Evolutionary conservation across 106 monocot genomes (phyloP), one percentile per base, ranked within the genome.

Genomic region (Platanthera zijinensis): DNA sequence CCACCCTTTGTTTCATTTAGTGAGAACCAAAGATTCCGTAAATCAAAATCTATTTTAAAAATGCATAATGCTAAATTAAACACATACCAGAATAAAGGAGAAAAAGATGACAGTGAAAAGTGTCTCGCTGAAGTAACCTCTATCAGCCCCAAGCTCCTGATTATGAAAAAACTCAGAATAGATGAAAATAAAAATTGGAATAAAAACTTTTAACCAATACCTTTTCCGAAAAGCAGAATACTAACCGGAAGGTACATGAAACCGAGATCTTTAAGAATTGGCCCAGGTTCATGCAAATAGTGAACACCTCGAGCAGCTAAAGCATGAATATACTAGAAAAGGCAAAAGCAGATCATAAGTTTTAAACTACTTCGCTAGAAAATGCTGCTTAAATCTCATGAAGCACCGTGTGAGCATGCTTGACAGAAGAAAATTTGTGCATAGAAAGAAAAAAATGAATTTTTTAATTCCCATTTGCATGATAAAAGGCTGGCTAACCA

Each of bases 81-180:
- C 22, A 63, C 69, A 39, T 92, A 95, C 95, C 92, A 95, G 68
- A 13, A 95, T 50, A 78, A 95, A 95, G 48, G 86, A 92, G 25
- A 84, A 57, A 79, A 93, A 93, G 57, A 90, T 78, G 66, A 77
- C 80, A 3, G 83, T 75, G 81, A 93, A 93, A 52, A 90, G 53
- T 28, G 82, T 95, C 81, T 95, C 95, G 81, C 95, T 95, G 30
- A 92, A 78, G 78, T 95, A 92, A 50, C 80, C 89, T 81, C 81
- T 88, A 22, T 95, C 87, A 82, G 84, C 80, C 49, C 95, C 95
- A 73, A 95, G 82, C 78, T 95, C 95, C 95, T 95, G 72, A 78
- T 74, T 19, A 73, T 11, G 7, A 9, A 52, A 15, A 74, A 10
- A 13, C 19, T 17, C 10, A 74, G 0, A 53, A 8, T 11, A 28